Conservation (phyloP, 2,329 filamentous ascomycete genomes). For the Teratosphaeria nubilosa region DNA sequence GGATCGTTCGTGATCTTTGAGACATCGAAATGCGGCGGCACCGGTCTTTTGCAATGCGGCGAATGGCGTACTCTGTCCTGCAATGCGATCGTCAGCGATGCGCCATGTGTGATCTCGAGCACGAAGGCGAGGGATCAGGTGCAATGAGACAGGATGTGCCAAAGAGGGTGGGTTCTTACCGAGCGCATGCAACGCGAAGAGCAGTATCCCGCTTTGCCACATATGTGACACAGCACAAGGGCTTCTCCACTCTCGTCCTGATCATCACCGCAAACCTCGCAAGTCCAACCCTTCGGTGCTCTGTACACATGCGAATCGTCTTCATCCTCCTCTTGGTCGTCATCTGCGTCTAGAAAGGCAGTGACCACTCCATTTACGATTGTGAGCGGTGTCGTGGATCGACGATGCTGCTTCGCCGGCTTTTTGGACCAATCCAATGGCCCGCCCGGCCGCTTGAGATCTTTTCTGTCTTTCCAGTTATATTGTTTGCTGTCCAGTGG, state of each 20-base stretch:
- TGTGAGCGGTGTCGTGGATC: background rate
- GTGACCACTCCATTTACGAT: background rate
- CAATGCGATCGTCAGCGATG: background rate
- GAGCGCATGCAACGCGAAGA: background rate
- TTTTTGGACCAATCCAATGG: background rate
- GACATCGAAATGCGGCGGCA: background rate
- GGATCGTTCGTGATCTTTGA: background rate
- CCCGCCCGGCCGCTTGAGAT: background rate
- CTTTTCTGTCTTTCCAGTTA: background rate
- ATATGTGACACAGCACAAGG: background rate
- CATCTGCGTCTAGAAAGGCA: background rate
- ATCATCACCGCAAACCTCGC: background rate
- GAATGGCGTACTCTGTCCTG: background rate
- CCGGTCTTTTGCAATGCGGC: background rate
- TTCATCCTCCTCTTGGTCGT: background rate
- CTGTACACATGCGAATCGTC: background rate
- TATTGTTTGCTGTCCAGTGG: background rate
- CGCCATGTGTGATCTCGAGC: background rate
- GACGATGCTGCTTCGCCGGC: background rate
- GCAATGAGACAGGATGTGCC: background rate
- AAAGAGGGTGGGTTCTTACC: too few species aligned
- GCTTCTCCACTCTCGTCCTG: background rate
- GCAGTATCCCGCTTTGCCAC: background rate
- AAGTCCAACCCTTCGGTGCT: background rate
- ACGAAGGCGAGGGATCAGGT: background rate